A percentile compares a stretch with the other conserved stretches of the same genome.
Evolutionary conservation across 2,329 filamentous ascomycete genomes (phyloP).

Genomic region (Colletotrichum sublineola): DNA sequence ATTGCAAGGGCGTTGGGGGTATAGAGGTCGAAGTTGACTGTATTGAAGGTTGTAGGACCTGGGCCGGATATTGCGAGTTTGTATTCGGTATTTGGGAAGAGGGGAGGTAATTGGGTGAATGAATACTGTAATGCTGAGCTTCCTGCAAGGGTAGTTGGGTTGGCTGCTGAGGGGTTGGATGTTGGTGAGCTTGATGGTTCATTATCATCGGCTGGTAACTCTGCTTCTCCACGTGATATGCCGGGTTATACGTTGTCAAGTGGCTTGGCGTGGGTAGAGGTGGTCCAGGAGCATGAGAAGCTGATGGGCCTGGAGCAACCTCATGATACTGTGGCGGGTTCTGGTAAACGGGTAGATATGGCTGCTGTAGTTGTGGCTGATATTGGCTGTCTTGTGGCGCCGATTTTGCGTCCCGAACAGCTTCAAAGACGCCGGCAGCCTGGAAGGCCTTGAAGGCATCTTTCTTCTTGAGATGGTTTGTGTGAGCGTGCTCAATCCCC

Average conservation of each 20-base stretch:
- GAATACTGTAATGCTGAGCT: neutral
- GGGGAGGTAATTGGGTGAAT: neutral
- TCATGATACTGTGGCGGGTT: neutral
- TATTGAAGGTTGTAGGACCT: neutral
- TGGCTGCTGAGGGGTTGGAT: neutral
- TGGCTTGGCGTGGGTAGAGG: neutral
- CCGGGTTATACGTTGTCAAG: neutral
- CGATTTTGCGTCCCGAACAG: slow-evolving; percentile 48
- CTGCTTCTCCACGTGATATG: neutral
- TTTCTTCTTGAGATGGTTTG: slow-evolving; percentile 52
- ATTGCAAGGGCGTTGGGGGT: neutral
- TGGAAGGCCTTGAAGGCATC: slow-evolving; percentile 50
- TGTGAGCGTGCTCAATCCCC: slow-evolving; percentile 53
- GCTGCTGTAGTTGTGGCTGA: slow-evolving; percentile 36
- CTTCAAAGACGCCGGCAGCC: slow-evolving; percentile 51
- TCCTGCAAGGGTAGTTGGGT: neutral
- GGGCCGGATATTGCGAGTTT: neutral
- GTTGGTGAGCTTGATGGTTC: neutral
- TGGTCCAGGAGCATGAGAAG: neutral
- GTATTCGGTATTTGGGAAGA: neutral
- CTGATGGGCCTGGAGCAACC: neutral
- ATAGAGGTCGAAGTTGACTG: neutral
- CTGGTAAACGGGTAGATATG: neutral
- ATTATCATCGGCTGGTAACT: neutral
- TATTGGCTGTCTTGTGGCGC: slow-evolving; percentile 37